Evolutionary conservation across 2,329 filamentous ascomycete genomes (phyloP).

Genomic region (Colletotrichum siamense): DNA sequence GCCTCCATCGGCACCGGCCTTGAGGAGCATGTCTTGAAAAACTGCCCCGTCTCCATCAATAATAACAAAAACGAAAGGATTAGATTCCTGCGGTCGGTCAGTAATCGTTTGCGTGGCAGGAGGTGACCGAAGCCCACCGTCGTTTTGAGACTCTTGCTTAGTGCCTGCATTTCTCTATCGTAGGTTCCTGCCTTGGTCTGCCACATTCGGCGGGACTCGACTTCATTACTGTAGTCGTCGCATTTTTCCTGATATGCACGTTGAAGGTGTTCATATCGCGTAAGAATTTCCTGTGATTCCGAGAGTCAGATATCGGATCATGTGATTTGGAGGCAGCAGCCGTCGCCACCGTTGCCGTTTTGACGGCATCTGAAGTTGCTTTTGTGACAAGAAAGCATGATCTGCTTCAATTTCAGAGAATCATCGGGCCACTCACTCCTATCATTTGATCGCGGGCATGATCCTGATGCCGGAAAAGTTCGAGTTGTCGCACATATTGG

Average conservation of each 20-base stretch:
- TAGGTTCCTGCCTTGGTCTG: slow-evolving; percentile 20
- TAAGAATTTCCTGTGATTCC: background rate
- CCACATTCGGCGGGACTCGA: slow-evolving; percentile 26
- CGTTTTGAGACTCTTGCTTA: slow-evolving; percentile 7
- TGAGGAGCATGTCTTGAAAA: slow-evolving; percentile 36
- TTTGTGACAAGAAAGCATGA: background rate
- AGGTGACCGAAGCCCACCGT: slow-evolving; percentile 5
- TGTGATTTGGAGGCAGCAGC: background rate
- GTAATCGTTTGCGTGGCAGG: background rate
- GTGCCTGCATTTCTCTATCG: background rate
- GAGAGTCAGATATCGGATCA: background rate
- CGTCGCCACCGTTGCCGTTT: background rate
- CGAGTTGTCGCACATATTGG: slow-evolving; percentile 10
- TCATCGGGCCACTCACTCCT: background rate
- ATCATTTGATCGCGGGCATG: slow-evolving; percentile 18
- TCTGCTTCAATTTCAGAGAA: background rate
- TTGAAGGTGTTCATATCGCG: background rate
- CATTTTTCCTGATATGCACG: slow-evolving; percentile 16
- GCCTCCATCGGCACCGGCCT: slow-evolving; percentile 35
- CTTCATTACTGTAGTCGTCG: slow-evolving; percentile 25
- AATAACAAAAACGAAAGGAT: slow-evolving; percentile 36
- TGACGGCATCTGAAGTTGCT: background rate
- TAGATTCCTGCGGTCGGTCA: slow-evolving; percentile 30
- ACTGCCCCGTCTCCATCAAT: slow-evolving; percentile 41
- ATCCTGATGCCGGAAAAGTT: slow-evolving; percentile 13